A percentile compares a stretch with the other conserved stretches of the same genome.
phyloP scores from a whole-genome alignment of 2,329 filamentous ascomycete species.

The Dendryphion nanum region DNA sequence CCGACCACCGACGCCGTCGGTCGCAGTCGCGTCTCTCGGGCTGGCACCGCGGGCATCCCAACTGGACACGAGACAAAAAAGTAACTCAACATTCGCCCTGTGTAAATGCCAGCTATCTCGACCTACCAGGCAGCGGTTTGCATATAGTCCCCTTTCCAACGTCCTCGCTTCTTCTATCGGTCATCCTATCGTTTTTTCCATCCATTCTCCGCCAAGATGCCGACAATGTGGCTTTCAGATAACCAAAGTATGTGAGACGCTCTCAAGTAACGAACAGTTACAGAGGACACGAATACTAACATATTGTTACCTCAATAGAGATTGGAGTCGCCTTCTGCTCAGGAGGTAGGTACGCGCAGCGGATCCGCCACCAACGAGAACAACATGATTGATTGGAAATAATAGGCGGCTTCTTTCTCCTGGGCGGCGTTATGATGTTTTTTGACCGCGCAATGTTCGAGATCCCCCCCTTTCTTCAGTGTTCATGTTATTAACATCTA shows the following conservation, averaged over 20 bases:
- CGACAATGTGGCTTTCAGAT: conserved; percentile 94
- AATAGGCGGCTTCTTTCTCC: conserved; percentile 87
- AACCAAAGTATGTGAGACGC: conserved; percentile 83
- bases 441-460: conserved; percentile 93
- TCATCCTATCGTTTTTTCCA: no score
- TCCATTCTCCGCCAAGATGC: conserved; percentile 54
- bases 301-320: conserved; percentile 62
- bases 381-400: conserved; percentile 14
- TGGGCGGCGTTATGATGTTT: conserved; percentile 93
- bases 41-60: conserved; percentile 12
- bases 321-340: conserved; percentile 97
- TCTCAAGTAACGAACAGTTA: no score
- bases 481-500: conserved; percentile 6
- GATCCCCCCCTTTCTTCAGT: background rate
- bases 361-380: conserved; percentile 9
- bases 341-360: conserved; percentile 68
- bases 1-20: no score
- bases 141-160: no score
- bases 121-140: background rate
- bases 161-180: no score
- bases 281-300: background rate
- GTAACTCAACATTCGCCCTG: conserved; percentile 1
- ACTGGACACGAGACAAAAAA: conserved; percentile 32
- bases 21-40: background rate
- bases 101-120: no score